phyloP scores from a whole-genome alignment of 2,329 filamentous ascomycete species.

The Karstenula rhodostoma region DNA sequence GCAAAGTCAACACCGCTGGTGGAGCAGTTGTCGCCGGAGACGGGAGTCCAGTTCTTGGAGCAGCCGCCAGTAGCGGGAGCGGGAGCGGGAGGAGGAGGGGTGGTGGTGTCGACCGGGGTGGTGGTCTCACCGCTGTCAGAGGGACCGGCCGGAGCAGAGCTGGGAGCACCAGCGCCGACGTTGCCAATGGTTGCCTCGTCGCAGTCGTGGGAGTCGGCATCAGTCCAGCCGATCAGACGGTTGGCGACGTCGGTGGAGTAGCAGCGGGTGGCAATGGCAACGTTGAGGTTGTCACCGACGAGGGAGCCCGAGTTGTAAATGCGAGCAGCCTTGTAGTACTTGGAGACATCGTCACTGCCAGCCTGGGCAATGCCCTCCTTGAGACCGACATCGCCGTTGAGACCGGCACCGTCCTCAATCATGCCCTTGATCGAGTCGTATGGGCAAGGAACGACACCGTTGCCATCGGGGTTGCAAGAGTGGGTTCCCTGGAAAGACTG shows the following conservation, averaged over 20 bases:
- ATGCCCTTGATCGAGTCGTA: slow-evolving; percentile 48
- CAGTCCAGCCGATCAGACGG: slow-evolving; percentile 54
- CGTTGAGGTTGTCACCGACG: slow-evolving; percentile 47
- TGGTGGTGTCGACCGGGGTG: slow-evolving; percentile 10
- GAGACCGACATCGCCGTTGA: slow-evolving; percentile 54
- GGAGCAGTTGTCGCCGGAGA: slow-evolving; percentile 43
- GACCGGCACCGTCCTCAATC: slow-evolving; percentile 57
- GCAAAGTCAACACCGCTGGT: slow-evolving; percentile 38
- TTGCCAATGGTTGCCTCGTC: slow-evolving; percentile 26
- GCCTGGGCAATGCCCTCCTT: slow-evolving; percentile 37
- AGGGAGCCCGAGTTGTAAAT: slow-evolving; percentile 61
- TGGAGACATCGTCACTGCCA: slow-evolving; percentile 42
- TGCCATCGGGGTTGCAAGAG: slow-evolving; percentile 48
- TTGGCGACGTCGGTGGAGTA: slow-evolving; percentile 63
- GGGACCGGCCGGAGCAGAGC: slow-evolving; percentile 15
- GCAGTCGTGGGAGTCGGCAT: slow-evolving; percentile 25
- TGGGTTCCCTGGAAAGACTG: slow-evolving; percentile 48
- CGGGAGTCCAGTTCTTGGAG: slow-evolving; percentile 42
- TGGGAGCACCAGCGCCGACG: slow-evolving; percentile 18
- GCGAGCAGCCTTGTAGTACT: slow-evolving; percentile 58
- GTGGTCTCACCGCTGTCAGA: slow-evolving; percentile 4
- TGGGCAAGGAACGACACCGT: slow-evolving; percentile 51
- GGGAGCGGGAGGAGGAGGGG: slow-evolving; percentile 11
- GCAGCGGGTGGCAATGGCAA: slow-evolving; percentile 57
- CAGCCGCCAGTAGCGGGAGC: slow-evolving; percentile 28